These are phyloP conservation scores for Sarocladium oryzae DNA, from an alignment of 2,329 filamentous ascomycete species.

Conservation along the genomic window DNA sequence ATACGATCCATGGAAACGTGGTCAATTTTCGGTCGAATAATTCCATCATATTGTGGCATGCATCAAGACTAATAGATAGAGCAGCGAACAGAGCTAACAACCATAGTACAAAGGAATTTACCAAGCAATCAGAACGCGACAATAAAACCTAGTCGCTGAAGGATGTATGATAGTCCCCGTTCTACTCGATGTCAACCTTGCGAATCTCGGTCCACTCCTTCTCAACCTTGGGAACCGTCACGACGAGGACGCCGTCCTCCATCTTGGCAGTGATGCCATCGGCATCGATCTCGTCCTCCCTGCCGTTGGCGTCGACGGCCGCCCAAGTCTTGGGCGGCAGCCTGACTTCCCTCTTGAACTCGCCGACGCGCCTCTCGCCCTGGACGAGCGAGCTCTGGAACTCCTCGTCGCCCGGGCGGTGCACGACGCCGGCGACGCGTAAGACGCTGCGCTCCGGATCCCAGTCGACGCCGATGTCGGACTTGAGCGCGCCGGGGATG, in stretches of 20 bases:
- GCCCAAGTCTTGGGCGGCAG: constrained; percentile 37
- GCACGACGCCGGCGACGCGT: constrained; percentile 63
- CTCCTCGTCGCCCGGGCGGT: constrained; percentile 65
- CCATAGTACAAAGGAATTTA: no score
- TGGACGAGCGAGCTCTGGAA: constrained; percentile 57
- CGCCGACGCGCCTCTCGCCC: constrained; percentile 64
- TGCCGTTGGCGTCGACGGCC: constrained; percentile 28
- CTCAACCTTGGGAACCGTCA: constrained; percentile 70
- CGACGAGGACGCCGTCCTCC: constrained; percentile 68
- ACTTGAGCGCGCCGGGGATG: constrained; percentile 71
- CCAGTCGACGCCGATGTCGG: constrained; percentile 72
- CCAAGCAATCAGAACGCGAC: no score
- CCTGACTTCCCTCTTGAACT: constrained; percentile 65
- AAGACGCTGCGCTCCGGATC: constrained; percentile 61
- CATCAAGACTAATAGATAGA: no score
- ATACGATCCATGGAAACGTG: no score
- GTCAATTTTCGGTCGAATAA: no score
- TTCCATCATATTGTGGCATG: no score
- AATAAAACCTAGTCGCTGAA: no score
- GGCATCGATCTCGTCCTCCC: constrained; percentile 53
- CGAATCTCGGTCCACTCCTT: constrained; percentile 53
- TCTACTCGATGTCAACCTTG: constrained; percentile 45
- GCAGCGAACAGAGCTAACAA: no score
- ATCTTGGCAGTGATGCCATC: constrained; percentile 66
- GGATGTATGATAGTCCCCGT: neutral